Conservation (phyloP, 768 basidiomycete genomes). For the Pisolithus albus region DNA sequence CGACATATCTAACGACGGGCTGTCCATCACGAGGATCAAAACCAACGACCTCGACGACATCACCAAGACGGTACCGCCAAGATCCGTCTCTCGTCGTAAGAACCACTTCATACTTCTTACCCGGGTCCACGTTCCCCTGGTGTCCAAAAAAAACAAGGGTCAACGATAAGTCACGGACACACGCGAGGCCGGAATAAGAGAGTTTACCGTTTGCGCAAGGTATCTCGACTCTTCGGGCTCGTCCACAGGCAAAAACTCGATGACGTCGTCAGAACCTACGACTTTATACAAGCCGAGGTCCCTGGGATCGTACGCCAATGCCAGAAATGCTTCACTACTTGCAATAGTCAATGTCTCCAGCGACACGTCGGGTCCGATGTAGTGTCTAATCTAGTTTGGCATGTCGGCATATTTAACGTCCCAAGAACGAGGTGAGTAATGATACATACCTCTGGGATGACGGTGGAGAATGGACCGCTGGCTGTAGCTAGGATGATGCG, state of each 20-base stretch:
- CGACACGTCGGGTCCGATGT: constrained; percentile 15
- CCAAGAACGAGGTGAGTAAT: too few species aligned
- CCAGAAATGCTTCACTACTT: background rate
- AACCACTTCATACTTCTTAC: constrained; percentile 14
- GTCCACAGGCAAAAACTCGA: too few species aligned
- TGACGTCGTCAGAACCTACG: too few species aligned
- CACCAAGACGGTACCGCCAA: background rate
- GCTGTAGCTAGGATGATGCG: constrained; percentile 11
- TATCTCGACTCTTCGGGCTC: too few species aligned
- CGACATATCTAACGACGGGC: constrained; percentile 16
- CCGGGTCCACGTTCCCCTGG: constrained; percentile 17
- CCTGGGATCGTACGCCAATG: background rate
- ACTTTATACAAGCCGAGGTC: too few species aligned
- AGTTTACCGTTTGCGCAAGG: too few species aligned
- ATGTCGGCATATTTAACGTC: constrained; percentile 3
- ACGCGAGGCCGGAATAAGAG: too few species aligned
- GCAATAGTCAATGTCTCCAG: constrained; percentile 15
- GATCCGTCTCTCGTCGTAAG: constrained; percentile 13
- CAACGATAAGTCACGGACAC: too few species aligned
- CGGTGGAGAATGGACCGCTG: constrained; percentile 14
- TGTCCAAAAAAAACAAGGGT: background rate
- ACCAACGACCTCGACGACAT: constrained; percentile 12
- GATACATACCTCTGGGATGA: too few species aligned
- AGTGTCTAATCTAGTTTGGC: constrained; percentile 9
- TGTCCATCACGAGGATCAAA: constrained; percentile 19